Evolutionary conservation across 176 grass and related monocot genomes (phyloP).

Genomic region (Paspalum vaginatum): DNA sequence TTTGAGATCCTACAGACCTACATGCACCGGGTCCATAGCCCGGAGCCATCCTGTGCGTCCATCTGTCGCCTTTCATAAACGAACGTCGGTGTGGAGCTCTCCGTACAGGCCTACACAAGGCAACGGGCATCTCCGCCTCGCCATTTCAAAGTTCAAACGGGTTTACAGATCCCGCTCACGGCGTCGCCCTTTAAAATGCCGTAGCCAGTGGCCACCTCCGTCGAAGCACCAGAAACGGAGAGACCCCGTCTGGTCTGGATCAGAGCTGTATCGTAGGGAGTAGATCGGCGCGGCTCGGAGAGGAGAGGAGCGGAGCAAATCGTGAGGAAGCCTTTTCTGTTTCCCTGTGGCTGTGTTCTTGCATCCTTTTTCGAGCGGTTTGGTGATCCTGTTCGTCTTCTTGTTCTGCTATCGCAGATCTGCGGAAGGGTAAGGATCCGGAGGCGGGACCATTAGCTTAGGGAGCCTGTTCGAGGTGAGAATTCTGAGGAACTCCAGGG

Average conservation of each 20-base stretch:
- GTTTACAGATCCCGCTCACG: slow-evolving; percentile 16
- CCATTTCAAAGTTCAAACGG: slow-evolving; percentile 20
- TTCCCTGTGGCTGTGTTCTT: slow-evolving; percentile 6
- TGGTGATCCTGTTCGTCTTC: background rate
- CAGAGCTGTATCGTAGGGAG: background rate
- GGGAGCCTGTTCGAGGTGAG: slow-evolving; percentile 36
- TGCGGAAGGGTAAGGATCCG: slow-evolving; percentile 8
- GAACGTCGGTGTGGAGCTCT: background rate
- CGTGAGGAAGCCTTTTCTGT: slow-evolving; percentile 12
- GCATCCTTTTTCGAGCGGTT: background rate
- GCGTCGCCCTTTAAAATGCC: background rate
- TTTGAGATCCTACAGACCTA: background rate
- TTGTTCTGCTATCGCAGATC: slow-evolving; percentile 4
- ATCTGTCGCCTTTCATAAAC: background rate
- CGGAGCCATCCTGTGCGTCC: slow-evolving; percentile 1
- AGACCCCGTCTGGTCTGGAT: background rate
- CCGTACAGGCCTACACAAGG: background rate
- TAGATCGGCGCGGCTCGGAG: background rate
- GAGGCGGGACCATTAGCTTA: background rate
- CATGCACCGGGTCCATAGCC: slow-evolving; percentile 17
- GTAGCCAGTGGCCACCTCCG: background rate
- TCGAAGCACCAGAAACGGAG: slow-evolving; percentile 26
- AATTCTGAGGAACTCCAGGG: background rate
- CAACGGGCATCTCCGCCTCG: background rate
- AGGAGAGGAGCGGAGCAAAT: slow-evolving; percentile 33